Evolutionary conservation across 352 stramenopile genomes (phyloP).

Genomic region (Globisporangium perplexum): DNA sequence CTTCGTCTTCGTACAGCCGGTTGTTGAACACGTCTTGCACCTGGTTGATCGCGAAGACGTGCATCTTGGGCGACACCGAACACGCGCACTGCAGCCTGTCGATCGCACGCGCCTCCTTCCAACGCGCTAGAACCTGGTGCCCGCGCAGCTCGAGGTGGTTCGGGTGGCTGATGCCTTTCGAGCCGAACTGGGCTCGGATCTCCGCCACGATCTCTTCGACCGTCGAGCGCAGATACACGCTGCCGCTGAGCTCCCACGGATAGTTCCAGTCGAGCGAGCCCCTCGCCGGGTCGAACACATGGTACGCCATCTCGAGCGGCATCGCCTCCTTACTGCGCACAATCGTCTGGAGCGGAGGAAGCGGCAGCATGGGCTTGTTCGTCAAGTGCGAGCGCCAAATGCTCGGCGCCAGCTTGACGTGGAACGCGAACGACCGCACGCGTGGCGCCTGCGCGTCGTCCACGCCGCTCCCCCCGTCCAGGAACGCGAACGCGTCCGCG

Average conservation of each 20-base stretch:
- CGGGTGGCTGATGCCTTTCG: slow-evolving; percentile 39
- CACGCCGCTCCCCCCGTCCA: not conserved
- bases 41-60: slow-evolving; percentile 83
- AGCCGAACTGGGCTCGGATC: slow-evolving; percentile 21
- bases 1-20: slow-evolving; percentile 38
- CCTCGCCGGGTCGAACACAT: slow-evolving; percentile 41
- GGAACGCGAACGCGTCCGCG: slow-evolving; percentile 19
- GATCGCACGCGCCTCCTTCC: slow-evolving; percentile 2
- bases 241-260: slow-evolving; percentile 84
- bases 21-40: slow-evolving; percentile 79
- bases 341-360: slow-evolving; percentile 23
- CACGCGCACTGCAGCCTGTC: slow-evolving; percentile 36
- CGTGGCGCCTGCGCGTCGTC: not conserved
- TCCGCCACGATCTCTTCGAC: slow-evolving; percentile 25
- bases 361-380: slow-evolving; percentile 41
- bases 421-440: slow-evolving; percentile 49
- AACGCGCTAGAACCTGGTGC: slow-evolving; percentile 35
- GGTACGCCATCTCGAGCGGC: slow-evolving; percentile 13
- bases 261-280: slow-evolving; percentile 75
- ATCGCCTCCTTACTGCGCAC: not conserved
- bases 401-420: slow-evolving; percentile 69
- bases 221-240: slow-evolving; percentile 47
- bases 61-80: slow-evolving; percentile 45
- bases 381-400: slow-evolving; percentile 72
- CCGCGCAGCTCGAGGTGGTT: slow-evolving; percentile 62